These are phyloP conservation scores for Udeniomyces megalosporus DNA, from an alignment of 768 basidiomycete genomes.

Conservation along the genomic window DNA sequence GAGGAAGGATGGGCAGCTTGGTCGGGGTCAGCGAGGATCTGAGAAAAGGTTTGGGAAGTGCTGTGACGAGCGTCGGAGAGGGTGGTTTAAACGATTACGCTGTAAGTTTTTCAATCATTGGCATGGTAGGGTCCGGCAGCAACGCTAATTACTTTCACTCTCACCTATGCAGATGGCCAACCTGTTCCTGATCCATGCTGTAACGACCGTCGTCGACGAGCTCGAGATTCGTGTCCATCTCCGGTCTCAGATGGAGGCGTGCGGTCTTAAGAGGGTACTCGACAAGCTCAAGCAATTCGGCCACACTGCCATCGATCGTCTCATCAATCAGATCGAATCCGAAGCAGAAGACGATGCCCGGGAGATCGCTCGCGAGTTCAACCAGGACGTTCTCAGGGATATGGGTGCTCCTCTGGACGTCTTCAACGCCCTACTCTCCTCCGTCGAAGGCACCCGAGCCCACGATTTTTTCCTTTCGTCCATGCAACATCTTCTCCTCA, in stretches of 20 bases:
- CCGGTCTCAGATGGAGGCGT: constrained; percentile 74
- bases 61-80: constrained; percentile 16
- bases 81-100: constrained; percentile 62
- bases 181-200: constrained; percentile 51
- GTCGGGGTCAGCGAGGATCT: constrained; percentile 92
- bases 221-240: constrained; percentile 71
- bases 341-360: constrained; percentile 59
- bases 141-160: too few species aligned
- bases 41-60: constrained; percentile 29
- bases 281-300: constrained; percentile 50
- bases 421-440: constrained; percentile 62
- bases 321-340: constrained; percentile 45
- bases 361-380: constrained; percentile 52
- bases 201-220: constrained; percentile 45
- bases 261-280: constrained; percentile 54
- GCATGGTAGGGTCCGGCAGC: not conserved
- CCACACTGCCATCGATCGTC: constrained; percentile 47
- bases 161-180: constrained; percentile 44
- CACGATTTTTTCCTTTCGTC: constrained; percentile 77
- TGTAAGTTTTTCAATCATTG: constrained; percentile 36
- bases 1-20: constrained; percentile 85
- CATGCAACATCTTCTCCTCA: constrained; percentile 80
- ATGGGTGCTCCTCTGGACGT: constrained; percentile 71
- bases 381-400: constrained; percentile 58
- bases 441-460: constrained; percentile 61